Evolutionary conservation across 345 rosid genomes (phyloP), one percentile per base, ranked within the genome.

Genomic region (Physaria fendleri): DNA sequence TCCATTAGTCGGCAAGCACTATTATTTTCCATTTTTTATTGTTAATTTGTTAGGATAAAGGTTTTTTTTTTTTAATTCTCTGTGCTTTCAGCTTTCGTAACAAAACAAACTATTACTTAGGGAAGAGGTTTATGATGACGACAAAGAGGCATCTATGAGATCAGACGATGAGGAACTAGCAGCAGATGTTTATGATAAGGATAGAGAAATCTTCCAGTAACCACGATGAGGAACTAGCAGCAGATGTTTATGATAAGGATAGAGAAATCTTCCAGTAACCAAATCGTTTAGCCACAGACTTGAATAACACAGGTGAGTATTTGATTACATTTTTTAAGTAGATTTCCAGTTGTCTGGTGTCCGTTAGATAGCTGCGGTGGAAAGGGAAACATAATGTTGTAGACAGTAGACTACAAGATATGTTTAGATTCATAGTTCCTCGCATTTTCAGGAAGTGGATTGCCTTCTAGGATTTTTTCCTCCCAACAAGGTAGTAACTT

Each of bases 81-180:
- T 68, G 5, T 30, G 5, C 8, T 61, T 70, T 32, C 57, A 70
- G 74, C 74, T 24, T 70, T 70, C 18, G 65, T n/a, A n/a, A n/a
- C 10, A 11, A 29, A 6, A 56, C 65, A 2, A 70, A 27, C 23
- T 70, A 47, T 56, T 70, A 49, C 69, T 56, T 2, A 49, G 39
- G 16, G 74, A 70, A 21, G 64, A 70, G 20, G 39, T 54, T 38
- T 62, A 13, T 54, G 58, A 70, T 62, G 64, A 70, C 13, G 63
- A 56, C 30, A 40, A 53, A 2, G 64, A 69, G 51, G 30, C 42
- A 9, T 69, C 56, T 0, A 39, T 21, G 4, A 62, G 13, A 47
- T 24, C 53, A 33, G 69, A 63, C 1, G 69, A 56, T 17, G 65
- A 25, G 2, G 20, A 40, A 22, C 15, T 16, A 9, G 1, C 41